Conservation (phyloP, 495 filamentous ascomycete species). For the Cercophora scortea region DNA sequence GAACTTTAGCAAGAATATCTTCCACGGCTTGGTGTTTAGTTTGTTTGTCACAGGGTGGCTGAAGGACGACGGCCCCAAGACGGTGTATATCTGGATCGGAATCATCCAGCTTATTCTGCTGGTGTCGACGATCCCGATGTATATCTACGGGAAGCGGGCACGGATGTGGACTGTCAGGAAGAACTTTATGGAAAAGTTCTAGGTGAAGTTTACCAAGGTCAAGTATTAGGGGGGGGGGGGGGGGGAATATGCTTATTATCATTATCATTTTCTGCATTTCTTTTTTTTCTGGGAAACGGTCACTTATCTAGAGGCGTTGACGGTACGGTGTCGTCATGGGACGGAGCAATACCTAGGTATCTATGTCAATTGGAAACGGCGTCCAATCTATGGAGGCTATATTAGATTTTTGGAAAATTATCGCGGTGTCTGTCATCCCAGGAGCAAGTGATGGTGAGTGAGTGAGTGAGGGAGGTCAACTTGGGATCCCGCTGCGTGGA, state of each 20-base stretch:
- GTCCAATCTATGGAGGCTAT: no score
- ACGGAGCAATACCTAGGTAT: no score
- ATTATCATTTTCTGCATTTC: not conserved
- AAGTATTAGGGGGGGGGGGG: not conserved
- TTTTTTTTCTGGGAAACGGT: not conserved
- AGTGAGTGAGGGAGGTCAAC: no score
- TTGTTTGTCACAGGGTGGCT: constrained; percentile 89
- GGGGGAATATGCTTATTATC: not conserved
- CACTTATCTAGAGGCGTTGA: no score
- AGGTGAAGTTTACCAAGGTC: constrained; percentile 12
- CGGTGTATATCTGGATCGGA: constrained; percentile 76
- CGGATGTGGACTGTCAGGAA: constrained; percentile 94
- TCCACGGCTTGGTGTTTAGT: constrained; percentile 85
- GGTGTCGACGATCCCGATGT: constrained; percentile 80
- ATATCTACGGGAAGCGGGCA: constrained; percentile 87
- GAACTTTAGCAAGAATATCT: constrained; percentile 90
- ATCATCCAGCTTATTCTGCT: constrained; percentile 75
- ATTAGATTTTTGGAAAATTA: no score
- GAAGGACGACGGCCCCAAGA: constrained; percentile 62
- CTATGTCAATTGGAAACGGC: no score
- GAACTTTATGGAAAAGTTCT: constrained; percentile 87
- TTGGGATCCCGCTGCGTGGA: no score
- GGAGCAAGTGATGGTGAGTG: no score
- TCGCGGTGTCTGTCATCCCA: no score
- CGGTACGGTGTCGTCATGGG: no score